These are phyloP conservation scores for Saxispiralis lemnorum DNA, from an alignment of 495 filamentous ascomycete species.

Conservation along the genomic window DNA sequence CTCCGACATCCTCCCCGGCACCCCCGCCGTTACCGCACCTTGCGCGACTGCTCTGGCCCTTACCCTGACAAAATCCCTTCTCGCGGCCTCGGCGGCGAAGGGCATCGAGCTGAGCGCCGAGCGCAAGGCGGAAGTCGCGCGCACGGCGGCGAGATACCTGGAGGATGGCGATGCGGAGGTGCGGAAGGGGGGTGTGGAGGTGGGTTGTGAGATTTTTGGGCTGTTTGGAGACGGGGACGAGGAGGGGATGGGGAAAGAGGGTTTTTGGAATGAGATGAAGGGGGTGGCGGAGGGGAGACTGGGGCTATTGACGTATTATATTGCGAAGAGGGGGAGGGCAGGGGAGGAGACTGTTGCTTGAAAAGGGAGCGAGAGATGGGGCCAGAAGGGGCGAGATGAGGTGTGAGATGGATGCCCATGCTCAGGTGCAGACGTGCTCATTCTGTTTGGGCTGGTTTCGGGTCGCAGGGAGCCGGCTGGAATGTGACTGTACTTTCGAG, in stretches of 20 bases:
- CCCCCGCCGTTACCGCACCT: slow-evolving; percentile 1
- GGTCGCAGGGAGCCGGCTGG: too few relatives aligned
- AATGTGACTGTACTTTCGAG: too few relatives aligned
- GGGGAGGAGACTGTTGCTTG: background rate
- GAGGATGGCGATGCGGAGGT: slow-evolving; percentile 60
- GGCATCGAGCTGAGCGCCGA: slow-evolving; percentile 13
- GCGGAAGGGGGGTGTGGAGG: slow-evolving; percentile 55
- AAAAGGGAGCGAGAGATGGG: too few relatives aligned
- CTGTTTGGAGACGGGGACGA: slow-evolving; percentile 28
- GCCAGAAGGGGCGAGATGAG: too few relatives aligned
- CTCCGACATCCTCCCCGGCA: slow-evolving; percentile 21
- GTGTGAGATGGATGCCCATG: too few relatives aligned
- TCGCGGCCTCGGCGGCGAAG: slow-evolving; percentile 5
- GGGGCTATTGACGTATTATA: slow-evolving; percentile 28
- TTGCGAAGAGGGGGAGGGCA: slow-evolving; percentile 21
- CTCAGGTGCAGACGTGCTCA: too few relatives aligned
- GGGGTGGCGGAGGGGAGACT: slow-evolving; percentile 24
- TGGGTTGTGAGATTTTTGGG: slow-evolving; percentile 58
- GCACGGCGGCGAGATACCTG: slow-evolving; percentile 42
- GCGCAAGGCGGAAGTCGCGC: slow-evolving; percentile 28
- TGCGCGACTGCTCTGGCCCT: slow-evolving; percentile 11
- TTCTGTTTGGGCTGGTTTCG: too few relatives aligned
- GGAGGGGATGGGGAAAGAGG: slow-evolving; percentile 10
- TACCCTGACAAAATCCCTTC: slow-evolving; percentile 10
- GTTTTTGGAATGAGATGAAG: slow-evolving; percentile 25